phyloP scores from a whole-genome alignment of 78 protist genomes.

The Cavenderia fasciculata region DNA sequence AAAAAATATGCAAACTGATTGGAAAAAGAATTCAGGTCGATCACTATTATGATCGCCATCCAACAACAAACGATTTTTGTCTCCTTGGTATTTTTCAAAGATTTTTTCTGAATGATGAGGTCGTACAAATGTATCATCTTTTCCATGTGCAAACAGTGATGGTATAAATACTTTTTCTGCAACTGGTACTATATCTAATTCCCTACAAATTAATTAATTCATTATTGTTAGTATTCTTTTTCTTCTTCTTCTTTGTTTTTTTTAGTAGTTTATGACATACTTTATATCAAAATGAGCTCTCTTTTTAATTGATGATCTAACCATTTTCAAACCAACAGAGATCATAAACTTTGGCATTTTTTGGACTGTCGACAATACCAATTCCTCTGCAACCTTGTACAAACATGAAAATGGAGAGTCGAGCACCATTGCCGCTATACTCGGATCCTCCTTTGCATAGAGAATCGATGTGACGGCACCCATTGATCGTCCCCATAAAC shows the following conservation, averaged over 20 bases:
- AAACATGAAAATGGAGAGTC: slow-evolving; percentile 84
- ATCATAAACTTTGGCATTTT: slow-evolving; percentile 84
- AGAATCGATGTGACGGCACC: slow-evolving; percentile 82
- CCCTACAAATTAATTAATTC: neutral
- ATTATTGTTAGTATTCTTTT: neutral
- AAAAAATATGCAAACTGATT: slow-evolving; percentile 85
- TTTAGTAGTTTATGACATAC: no score
- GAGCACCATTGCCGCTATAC: slow-evolving; percentile 81
- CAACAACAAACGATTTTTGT: slow-evolving; percentile 78
- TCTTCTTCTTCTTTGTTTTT: neutral
- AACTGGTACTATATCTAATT: slow-evolving; percentile 31
- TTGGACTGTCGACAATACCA: slow-evolving; percentile 59
- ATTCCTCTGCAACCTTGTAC: slow-evolving; percentile 80
- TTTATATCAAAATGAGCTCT: slow-evolving; percentile 83
- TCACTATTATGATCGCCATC: slow-evolving; percentile 87
- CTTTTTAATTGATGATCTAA: slow-evolving; percentile 62
- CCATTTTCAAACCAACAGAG: slow-evolving; percentile 72
- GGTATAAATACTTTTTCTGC: slow-evolving; percentile 71
- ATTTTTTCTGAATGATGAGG: slow-evolving; percentile 78
- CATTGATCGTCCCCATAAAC: slow-evolving; percentile 89
- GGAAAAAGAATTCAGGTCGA: slow-evolving; percentile 82
- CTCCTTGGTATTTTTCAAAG: slow-evolving; percentile 80
- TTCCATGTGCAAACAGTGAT: slow-evolving; percentile 80
- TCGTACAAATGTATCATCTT: slow-evolving; percentile 74
- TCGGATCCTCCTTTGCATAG: slow-evolving; percentile 78